Evolutionary conservation across 108 stramenopile genomes (phyloP).

Genomic region (Pseudonitzschia multiseries): DNA sequence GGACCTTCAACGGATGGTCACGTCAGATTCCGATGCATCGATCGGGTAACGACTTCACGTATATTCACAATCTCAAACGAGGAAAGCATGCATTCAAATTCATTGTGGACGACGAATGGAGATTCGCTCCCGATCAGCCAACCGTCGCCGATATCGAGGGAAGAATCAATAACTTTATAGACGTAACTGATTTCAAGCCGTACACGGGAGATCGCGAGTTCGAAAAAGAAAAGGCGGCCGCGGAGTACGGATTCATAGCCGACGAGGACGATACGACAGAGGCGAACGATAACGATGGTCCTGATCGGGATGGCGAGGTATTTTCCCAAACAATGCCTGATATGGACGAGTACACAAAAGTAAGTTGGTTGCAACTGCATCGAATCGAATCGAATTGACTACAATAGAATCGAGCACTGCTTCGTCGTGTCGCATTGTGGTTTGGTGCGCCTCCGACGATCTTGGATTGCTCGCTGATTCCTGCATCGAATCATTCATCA

Average conservation of each 20-base stretch:
- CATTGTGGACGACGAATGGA: slow-evolving; percentile 99
- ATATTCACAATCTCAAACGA: slow-evolving; percentile 96
- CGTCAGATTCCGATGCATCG: slow-evolving; percentile 99
- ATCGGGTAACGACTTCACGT: slow-evolving; percentile 99
- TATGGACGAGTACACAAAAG: slow-evolving; percentile 96
- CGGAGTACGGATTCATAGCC: slow-evolving; percentile 53
- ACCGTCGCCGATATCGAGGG: slow-evolving; percentile 98
- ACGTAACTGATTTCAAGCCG: slow-evolving; percentile 96
- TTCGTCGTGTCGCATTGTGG: not conserved
- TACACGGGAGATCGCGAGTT: slow-evolving; percentile 93
- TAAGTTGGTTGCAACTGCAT: not conserved
- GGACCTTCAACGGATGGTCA: slow-evolving; percentile 98
- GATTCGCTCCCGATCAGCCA: slow-evolving; percentile 93
- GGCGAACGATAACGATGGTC: slow-evolving; percentile 22
- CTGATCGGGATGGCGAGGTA: slow-evolving; percentile 80
- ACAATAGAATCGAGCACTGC: no score
- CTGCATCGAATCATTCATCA: not conserved
- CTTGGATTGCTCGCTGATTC: not conserved
- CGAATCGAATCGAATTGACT: not conserved
- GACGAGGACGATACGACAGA: slow-evolving; percentile 26
- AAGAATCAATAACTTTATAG: slow-evolving; percentile 99
- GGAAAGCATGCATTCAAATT: slow-evolving; percentile 99
- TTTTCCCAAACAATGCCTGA: slow-evolving; percentile 92
- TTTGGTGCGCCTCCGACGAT: not conserved
- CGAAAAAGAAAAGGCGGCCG: slow-evolving; percentile 78